These are phyloP conservation scores for Fragaria ananassa DNA, from an alignment of 306 rosid species.

Conservation along the genomic window DNA sequence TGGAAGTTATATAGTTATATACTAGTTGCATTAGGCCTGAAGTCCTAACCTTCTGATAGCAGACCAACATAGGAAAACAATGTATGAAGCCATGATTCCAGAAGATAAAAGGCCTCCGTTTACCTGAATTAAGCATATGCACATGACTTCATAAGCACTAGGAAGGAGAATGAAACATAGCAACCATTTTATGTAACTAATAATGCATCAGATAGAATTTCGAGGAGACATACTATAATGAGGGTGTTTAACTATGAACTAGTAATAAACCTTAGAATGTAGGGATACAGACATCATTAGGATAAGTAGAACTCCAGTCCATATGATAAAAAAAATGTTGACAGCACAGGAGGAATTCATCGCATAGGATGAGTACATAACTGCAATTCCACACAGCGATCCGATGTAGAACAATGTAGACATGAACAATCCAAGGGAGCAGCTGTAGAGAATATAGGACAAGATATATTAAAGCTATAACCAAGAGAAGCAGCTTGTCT, in stretches of 20 bases:
- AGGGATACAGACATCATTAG: slow-evolving; percentile 63
- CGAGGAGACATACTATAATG: neutral
- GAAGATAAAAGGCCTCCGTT: slow-evolving; percentile 83
- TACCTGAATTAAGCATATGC: slow-evolving; percentile 51
- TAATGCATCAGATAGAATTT: neutral
- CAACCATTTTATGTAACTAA: neutral
- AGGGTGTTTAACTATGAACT: neutral
- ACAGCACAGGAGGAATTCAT: slow-evolving; percentile 53
- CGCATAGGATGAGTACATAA: slow-evolving; percentile 53
- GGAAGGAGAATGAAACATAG: neutral
- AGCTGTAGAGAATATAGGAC: slow-evolving; percentile 47
- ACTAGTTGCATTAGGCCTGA: neutral
- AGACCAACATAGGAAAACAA: slow-evolving; percentile 83
- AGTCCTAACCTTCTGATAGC: slow-evolving; percentile 72
- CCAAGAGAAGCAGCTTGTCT: neutral
- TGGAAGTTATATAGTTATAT: neutral
- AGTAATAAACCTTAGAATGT: slow-evolving; percentile 60
- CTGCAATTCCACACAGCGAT: slow-evolving; percentile 60
- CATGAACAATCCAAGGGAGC: slow-evolving; percentile 62
- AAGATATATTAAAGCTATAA: neutral
- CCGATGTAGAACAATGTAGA: slow-evolving; percentile 67
- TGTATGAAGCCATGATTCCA: slow-evolving; percentile 85
- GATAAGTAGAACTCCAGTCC: slow-evolving; percentile 75
- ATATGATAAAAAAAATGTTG: slow-evolving; percentile 78
- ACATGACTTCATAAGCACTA: neutral